Evolutionary conservation across 768 basidiomycete species (phyloP).

Genomic region (Hemileccinum impolitum): DNA sequence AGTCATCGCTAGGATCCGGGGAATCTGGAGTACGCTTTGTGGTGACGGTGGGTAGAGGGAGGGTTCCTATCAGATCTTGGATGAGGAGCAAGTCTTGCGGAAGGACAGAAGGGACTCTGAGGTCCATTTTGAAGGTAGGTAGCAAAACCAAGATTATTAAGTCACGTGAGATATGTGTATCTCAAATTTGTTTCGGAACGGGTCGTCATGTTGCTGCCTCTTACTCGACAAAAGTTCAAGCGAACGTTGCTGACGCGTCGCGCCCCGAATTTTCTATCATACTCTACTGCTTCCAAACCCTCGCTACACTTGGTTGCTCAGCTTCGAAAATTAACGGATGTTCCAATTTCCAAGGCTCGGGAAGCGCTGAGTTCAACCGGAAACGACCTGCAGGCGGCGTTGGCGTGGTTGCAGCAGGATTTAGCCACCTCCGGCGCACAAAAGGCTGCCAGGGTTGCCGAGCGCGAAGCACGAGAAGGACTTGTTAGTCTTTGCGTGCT

Average conservation of each 20-base stretch:
- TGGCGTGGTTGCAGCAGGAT: conserved; percentile 81
- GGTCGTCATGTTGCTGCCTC: conserved; percentile 15
- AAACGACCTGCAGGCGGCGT: conserved; percentile 70
- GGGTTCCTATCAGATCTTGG: conserved; percentile 54
- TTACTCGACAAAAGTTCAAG: conserved; percentile 4
- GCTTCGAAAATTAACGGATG: conserved; percentile 75
- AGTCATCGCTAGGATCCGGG: conserved; percentile 37
- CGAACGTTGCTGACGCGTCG: neutral
- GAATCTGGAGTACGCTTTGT: neutral
- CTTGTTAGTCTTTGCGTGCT: conserved; percentile 75
- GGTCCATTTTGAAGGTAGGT: conserved; percentile 30
- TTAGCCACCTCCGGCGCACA: conserved; percentile 64
- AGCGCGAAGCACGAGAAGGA: conserved; percentile 74
- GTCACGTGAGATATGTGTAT: conserved; percentile 22
- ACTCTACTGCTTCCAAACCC: conserved; percentile 58
- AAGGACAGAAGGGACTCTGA: conserved; percentile 58
- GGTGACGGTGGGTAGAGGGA: conserved; percentile 2
- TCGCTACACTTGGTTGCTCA: conserved; percentile 79
- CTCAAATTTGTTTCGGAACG: neutral
- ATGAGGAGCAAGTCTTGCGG: conserved; percentile 78
- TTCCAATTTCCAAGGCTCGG: conserved; percentile 84
- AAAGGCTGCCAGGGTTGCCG: conserved; percentile 81
- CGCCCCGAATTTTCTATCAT: conserved; percentile 24
- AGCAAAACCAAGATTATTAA: neutral
- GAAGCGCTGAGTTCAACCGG: conserved; percentile 76